Evolutionary conservation across 2,329 filamentous ascomycete species (phyloP).

Genomic region (Polytolypa hystricis): DNA sequence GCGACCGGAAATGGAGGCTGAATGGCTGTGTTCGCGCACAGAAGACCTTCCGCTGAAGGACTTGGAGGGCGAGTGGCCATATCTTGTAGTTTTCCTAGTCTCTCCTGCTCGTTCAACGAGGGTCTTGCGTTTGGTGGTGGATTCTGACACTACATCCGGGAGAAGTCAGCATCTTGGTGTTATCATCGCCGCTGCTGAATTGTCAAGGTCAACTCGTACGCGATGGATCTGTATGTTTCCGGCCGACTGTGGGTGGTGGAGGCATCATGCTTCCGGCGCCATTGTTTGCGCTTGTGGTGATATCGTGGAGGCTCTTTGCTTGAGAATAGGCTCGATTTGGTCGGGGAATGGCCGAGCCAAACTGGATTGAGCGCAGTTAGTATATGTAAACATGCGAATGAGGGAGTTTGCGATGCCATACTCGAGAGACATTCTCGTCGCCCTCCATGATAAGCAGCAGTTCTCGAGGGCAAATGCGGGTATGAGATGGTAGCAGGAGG

Average conservation of each 20-base stretch:
- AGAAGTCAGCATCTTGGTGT: neutral
- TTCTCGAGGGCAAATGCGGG: no score
- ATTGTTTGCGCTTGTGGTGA: constrained; percentile 44
- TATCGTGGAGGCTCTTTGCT: constrained; percentile 34
- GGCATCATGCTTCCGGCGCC: constrained; percentile 36
- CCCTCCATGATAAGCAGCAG: constrained; percentile 9
- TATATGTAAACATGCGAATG: no score
- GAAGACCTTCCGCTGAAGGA: constrained; percentile 25
- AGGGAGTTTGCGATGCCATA: no score
- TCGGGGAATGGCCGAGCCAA: constrained; percentile 9
- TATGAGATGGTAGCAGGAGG: no score
- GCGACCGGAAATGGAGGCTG: constrained; percentile 28
- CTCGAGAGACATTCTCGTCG: constrained; percentile 9
- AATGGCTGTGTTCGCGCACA: no score
- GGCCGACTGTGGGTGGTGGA: constrained; percentile 30
- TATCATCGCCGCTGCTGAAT: no score
- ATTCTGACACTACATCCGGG: constrained; percentile 36
- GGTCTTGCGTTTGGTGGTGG: constrained; percentile 51
- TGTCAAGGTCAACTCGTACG: constrained; percentile 23
- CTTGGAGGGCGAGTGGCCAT: constrained; percentile 33
- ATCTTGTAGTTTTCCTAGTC: constrained; percentile 31
- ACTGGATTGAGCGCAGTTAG: neutral
- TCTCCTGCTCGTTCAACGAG: constrained; percentile 46
- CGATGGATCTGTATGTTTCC: constrained; percentile 43
- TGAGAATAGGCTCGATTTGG: constrained; percentile 14